Base-by-base conservation (phyloP, 129 eudicot genomes). In the Chrysanthemum seticuspe region DNA sequence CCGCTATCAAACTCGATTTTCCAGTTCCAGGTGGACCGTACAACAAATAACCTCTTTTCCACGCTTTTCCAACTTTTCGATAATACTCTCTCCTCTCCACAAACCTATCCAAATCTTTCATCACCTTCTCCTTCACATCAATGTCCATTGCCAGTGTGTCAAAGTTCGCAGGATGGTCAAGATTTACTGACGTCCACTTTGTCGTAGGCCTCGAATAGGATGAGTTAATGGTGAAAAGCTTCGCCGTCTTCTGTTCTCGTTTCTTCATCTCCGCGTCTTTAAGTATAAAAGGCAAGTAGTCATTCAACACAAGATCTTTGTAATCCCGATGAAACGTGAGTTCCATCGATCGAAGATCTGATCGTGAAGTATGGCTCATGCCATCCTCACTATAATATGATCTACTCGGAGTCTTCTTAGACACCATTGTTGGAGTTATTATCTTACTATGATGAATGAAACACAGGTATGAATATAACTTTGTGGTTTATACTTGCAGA, bases 31-130 rank as follows among this genome's bases (percentile, higher is more conserved):
- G 80, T 5, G 74, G 80, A 3, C 75, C 76, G 16, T 77, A 69
- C 75, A 77, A 10, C 70, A 77, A 11, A 49, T 77, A 76, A 15
- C 70, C 76, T 44, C 76, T 62, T 60, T 78, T 78, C 81, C 81
- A 78, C 3, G 81, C 94, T 58, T 85, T 88, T 1, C 90, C 90
- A 0, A 83, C 95, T 40, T 63, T 85, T 74, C 68, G 77, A 27
- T 88, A 88, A 64, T 75, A 85, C 13, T 85, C 88, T 45, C 75
- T 83, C 73, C 94, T 83, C 21, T 67, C 59, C 18, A 81, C 74
- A 27, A 74, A 74, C 62, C 15, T 16, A 12, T 74, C 70, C 61
- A 74, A 50, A 62, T 74, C 78, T 40, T 63, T 63, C 63, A 50
- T 74, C 36, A 74, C 63, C 61, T 0, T 74, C 63, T 74, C 78